phyloP scores from a whole-genome alignment of 2,329 filamentous ascomycete genomes.

The Penicillium sp. region DNA sequence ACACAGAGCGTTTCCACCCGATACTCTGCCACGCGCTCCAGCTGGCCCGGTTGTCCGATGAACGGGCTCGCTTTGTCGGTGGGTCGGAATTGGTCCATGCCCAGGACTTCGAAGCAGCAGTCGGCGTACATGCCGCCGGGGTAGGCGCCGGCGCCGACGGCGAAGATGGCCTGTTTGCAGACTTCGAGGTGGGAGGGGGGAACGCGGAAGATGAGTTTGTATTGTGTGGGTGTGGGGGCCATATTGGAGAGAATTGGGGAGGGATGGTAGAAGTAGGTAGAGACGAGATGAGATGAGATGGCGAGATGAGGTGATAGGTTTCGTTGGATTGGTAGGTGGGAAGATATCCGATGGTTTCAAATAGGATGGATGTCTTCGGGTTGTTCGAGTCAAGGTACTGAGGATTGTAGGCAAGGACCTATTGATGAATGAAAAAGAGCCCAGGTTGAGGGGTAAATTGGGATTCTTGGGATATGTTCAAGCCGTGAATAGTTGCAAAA shows the following conservation, averaged over 20 bases:
- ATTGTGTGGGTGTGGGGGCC: background rate
- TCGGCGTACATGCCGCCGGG: slow-evolving; percentile 1
- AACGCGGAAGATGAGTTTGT: slow-evolving; percentile 3
- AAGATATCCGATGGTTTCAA: too few species aligned
- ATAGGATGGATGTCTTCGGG: too few species aligned
- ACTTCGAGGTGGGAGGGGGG: slow-evolving; percentile 3
- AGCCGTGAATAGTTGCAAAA: too few species aligned
- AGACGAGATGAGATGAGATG: too few species aligned
- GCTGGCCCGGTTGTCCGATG: background rate
- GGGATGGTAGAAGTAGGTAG: background rate
- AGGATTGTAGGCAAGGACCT: too few species aligned
- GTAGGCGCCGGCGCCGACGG: background rate
- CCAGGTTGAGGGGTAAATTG: too few species aligned
- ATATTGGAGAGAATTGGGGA: background rate
- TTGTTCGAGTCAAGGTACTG: too few species aligned
- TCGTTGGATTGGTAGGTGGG: too few species aligned
- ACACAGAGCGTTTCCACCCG: slow-evolving; percentile 3
- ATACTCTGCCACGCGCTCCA: slow-evolving; percentile 2
- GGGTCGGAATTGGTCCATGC: slow-evolving; percentile 3
- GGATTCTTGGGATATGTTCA: too few species aligned
- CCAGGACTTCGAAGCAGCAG: background rate
- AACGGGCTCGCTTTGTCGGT: background rate
- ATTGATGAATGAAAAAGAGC: too few species aligned
- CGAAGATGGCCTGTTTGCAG: slow-evolving; percentile 2
- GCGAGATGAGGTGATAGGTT: too few species aligned